Evolutionary conservation across 1,284 basidiomycete genomes (phyloP).

Genomic region (Leccinum pachyderme): DNA sequence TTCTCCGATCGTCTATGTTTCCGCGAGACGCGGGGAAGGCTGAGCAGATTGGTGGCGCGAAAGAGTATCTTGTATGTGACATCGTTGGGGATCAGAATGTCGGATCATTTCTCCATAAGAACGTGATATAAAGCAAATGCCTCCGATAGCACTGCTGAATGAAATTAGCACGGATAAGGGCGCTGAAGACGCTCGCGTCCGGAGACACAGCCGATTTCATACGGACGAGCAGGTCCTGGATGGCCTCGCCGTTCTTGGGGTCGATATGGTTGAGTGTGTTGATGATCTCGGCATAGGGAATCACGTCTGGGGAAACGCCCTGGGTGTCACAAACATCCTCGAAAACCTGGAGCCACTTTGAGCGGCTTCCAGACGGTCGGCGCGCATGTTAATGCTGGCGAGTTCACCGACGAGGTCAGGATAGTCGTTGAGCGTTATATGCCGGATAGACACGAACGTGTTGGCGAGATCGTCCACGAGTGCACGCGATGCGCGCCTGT

Average conservation of each 20-base stretch:
- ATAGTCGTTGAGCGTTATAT: slow-evolving; percentile 34
- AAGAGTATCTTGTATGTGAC: slow-evolving; percentile 48
- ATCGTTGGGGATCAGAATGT: slow-evolving; percentile 38
- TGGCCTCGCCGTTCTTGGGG: slow-evolving; percentile 29
- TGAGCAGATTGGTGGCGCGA: slow-evolving; percentile 32
- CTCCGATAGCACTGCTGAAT: slow-evolving; percentile 33
- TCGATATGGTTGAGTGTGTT: slow-evolving; percentile 35
- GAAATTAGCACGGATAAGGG: slow-evolving; percentile 42
- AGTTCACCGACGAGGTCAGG: slow-evolving; percentile 37
- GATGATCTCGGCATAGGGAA: slow-evolving; percentile 42
- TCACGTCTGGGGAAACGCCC: slow-evolving; percentile 11
- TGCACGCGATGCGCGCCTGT: slow-evolving; percentile 27
- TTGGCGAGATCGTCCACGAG: slow-evolving; percentile 38
- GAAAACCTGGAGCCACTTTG: slow-evolving; percentile 34
- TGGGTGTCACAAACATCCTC: slow-evolving; percentile 23
- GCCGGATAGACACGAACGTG: slow-evolving; percentile 36
- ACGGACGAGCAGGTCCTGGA: slow-evolving; percentile 38
- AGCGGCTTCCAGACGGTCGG: slow-evolving; percentile 36
- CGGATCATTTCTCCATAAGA: slow-evolving; percentile 33
- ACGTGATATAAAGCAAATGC: slow-evolving; percentile 45
- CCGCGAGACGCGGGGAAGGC: slow-evolving; percentile 25
- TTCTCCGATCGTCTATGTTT: slow-evolving; percentile 19
- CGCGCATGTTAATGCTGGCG: slow-evolving; percentile 37
- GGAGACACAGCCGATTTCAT: slow-evolving; percentile 42
- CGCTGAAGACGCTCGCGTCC: slow-evolving; percentile 44